A percentile compares a stretch with the other conserved stretches of the same genome.
Conservation (phyloP, 306 rosid species). For the Castanopsis chinensis region DNA sequence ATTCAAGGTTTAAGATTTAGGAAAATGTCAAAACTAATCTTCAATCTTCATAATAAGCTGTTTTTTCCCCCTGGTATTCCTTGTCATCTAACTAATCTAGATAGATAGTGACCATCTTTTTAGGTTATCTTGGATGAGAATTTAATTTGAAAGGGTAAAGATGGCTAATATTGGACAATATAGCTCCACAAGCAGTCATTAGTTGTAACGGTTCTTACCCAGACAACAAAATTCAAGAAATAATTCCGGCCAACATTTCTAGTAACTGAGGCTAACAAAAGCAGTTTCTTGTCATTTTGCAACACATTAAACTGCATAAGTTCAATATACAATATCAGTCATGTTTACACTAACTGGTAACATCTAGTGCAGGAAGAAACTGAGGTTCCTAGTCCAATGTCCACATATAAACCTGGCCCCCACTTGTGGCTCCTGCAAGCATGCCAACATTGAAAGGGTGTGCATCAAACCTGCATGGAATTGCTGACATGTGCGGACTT, state of each 20-base stretch:
- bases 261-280: not conserved
- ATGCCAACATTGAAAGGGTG: slow-evolving; percentile 50
- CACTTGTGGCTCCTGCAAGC: slow-evolving; percentile 50
- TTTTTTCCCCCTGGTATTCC: too few species aligned
- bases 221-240: not conserved
- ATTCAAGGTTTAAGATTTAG: too few species aligned
- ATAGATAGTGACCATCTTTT: too few species aligned
- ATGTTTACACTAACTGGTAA: not conserved
- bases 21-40: too few species aligned
- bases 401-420: slow-evolving; percentile 54
- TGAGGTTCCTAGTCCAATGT: slow-evolving; percentile 14
- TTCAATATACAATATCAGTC: not conserved
- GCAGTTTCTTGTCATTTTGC: not conserved
- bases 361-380: slow-evolving; percentile 1
- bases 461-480: slow-evolving; percentile 75
- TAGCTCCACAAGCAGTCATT: not conserved
- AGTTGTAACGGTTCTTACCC: not conserved
- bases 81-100: too few species aligned
- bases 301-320: not conserved
- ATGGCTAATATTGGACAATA: not conserved
- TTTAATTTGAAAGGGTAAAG: not conserved
- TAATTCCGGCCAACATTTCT: not conserved
- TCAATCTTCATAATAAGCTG: too few species aligned
- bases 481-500: slow-evolving; percentile 69
- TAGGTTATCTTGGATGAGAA: too few species aligned